A percentile compares a stretch with the other conserved stretches of the same genome.
Conservation (phyloP, 148 eudicot genomes). For the Chenopodium formosanum region DNA sequence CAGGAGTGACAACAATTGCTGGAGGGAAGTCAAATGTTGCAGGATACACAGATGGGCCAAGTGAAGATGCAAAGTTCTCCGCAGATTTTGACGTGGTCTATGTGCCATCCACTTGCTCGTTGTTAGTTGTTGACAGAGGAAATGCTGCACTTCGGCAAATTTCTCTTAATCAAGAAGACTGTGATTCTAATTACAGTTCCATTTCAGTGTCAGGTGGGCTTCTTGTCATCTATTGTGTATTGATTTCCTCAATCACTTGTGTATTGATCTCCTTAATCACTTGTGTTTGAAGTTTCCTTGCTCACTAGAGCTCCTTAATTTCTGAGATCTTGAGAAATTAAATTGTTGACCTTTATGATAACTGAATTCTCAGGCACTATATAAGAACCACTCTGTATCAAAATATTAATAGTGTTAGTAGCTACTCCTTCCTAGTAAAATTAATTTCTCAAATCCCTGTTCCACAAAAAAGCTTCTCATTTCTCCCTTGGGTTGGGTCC, state of each 20-base stretch:
- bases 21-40: slow-evolving; percentile 95
- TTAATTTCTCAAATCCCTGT: too few relatives aligned
- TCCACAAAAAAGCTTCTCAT: too few relatives aligned
- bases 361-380: neutral
- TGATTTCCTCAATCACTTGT: neutral
- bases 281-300: neutral
- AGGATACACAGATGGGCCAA: slow-evolving; percentile 97
- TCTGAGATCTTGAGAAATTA: neutral
- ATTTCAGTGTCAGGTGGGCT: slow-evolving; percentile 62
- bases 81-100: slow-evolving; percentile 85
- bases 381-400: neutral
- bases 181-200: slow-evolving; percentile 61
- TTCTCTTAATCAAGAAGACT: slow-evolving; percentile 77
- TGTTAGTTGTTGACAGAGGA: slow-evolving; percentile 90
- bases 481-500: too few relatives aligned
- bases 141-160: slow-evolving; percentile 96
- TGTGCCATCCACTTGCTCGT: slow-evolving; percentile 81
- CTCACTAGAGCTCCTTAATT: neutral
- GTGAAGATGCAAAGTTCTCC: slow-evolving; percentile 92
- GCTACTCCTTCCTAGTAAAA: too few relatives aligned
- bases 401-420: neutral
- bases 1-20: slow-evolving; percentile 99
- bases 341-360: neutral
- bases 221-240: slow-evolving; percentile 9
- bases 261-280: neutral